Percentiles rank a stretch among this genome's conserved stretches.
These are phyloP conservation scores for Metarhizium album DNA, from an alignment of 2,329 filamentous ascomycete species.

Conservation along the genomic window DNA sequence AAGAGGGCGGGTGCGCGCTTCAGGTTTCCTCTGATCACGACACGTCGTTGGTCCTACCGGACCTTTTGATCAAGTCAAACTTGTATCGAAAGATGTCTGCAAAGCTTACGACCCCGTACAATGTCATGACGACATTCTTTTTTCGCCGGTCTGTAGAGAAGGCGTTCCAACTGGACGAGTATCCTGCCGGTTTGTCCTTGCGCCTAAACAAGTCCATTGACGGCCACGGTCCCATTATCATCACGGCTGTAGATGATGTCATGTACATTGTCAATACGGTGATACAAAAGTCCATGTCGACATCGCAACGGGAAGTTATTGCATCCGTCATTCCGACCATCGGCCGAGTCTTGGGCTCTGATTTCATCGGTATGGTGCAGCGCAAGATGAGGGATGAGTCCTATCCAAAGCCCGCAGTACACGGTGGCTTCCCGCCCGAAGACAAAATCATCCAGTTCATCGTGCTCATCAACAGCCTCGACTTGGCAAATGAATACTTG, in stretches of 20 bases:
- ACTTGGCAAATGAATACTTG: constrained; percentile 85
- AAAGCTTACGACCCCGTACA: constrained; percentile 72
- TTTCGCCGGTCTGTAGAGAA: constrained; percentile 94
- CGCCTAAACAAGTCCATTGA: constrained; percentile 61
- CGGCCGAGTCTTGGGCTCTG: constrained; percentile 67
- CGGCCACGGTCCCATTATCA: constrained; percentile 78
- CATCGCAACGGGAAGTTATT: constrained; percentile 70
- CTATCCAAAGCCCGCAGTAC: constrained; percentile 70
- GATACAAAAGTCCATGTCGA: constrained; percentile 74
- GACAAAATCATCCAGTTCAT: constrained; percentile 82
- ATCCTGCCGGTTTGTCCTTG: constrained; percentile 67
- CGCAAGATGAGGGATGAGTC: constrained; percentile 95
- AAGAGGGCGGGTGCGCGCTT: neutral
- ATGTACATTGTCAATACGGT: constrained; percentile 99
- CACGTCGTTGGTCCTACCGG: constrained; percentile 53
- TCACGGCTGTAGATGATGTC: constrained; percentile 91
- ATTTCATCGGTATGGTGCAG: constrained; percentile 96
- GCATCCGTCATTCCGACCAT: constrained; percentile 69
- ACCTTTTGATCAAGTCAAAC: constrained; percentile 67
- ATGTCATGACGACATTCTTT: constrained; percentile 90
- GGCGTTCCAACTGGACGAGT: constrained; percentile 91
- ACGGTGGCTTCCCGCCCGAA: constrained; percentile 77
- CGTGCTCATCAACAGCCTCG: constrained; percentile 89
- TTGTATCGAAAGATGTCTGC: constrained; percentile 67
- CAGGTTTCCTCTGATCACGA: constrained; percentile 45